Conservation (phyloP, 192 early-diverging fungal genomes). For the Umbelopsis ramanniana region DNA sequence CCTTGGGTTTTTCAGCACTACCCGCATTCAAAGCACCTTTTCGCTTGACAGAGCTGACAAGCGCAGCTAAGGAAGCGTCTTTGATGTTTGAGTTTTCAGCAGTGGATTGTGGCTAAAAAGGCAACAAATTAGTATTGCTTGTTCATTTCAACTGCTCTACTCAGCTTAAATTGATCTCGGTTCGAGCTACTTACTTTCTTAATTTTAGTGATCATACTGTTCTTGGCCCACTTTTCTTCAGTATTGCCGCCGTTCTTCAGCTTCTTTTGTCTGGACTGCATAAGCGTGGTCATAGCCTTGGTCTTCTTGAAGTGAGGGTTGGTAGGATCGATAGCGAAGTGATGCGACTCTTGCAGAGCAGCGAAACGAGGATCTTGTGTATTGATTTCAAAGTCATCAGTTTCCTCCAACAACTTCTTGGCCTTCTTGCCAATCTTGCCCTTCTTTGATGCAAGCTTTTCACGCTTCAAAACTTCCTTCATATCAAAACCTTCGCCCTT, state of each 20-base stretch:
- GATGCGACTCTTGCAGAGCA: slow-evolving; percentile 77
- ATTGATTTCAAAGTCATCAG: slow-evolving; percentile 90
- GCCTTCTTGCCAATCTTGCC: slow-evolving; percentile 53
- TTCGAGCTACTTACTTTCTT: slow-evolving; percentile 19
- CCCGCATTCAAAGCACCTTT: slow-evolving; percentile 57
- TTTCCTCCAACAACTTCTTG: slow-evolving; percentile 52
- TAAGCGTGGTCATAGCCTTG: slow-evolving; percentile 73
- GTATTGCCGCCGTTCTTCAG: slow-evolving; percentile 35
- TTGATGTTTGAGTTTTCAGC: slow-evolving; percentile 28
- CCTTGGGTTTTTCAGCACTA: slow-evolving; percentile 33
- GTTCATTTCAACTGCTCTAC: slow-evolving; percentile 31
- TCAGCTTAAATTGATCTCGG: not conserved
- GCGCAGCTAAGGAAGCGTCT: slow-evolving; percentile 50
- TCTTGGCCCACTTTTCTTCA: slow-evolving; percentile 35
- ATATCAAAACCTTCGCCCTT: slow-evolving; percentile 84
- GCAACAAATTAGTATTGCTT: not conserved
- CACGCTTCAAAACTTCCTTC: slow-evolving; percentile 83
- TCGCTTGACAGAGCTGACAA: slow-evolving; percentile 67
- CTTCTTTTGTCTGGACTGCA: slow-evolving; percentile 59
- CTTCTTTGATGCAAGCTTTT: slow-evolving; percentile 70
- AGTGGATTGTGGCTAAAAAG: slow-evolving; percentile 9
- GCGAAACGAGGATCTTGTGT: slow-evolving; percentile 85
- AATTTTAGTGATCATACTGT: slow-evolving; percentile 21
- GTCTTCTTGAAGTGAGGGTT: slow-evolving; percentile 94
- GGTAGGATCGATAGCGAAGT: slow-evolving; percentile 95